Base-by-base conservation (phyloP, 2,329 filamentous ascomycete species). In the Monosporascus sp. region DNA sequence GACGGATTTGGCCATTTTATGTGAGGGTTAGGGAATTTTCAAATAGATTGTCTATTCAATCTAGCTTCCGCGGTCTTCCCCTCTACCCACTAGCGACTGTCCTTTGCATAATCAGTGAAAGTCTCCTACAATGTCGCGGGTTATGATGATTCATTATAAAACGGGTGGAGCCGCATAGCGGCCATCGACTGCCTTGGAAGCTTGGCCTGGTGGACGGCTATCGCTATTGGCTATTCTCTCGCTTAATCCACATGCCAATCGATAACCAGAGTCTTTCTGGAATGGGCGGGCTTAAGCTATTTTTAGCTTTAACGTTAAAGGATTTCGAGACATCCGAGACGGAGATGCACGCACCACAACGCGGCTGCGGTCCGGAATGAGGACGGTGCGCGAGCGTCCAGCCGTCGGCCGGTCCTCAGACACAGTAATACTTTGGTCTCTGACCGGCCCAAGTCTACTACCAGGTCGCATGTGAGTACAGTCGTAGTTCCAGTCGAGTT, bases 221-320 rank as follows among this genome's bases (percentile, higher is more conserved):
- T 41, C 27, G 35, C 35, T 48, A 57, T 57, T 57, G 48, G 55
- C 38, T 51, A 9, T 36, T 3, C 17, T 18, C 39, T 51, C 52
- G 50, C 48, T 54, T 45, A 53, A 48, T 37, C 46, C 46, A 5
- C 46, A 38, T 15, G 43, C 39, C 17, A 35, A 35, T 9, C 5
- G 14, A 20, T 31, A 39, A 48, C 24, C 35, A 2, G 24, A 17
- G 45, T 24, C 51, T 27, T 20, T 11, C 7, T 46, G 24, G 7
- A 31, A 22, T 22, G 22, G 25, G 24, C 27, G n/a, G 43, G 7
- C 15, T 46, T 5, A 25, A 27, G 41, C 41, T 45, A 45, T 45
- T 45, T 25, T 45, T 17, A 14, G 41, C 18, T 1, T 22, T 11
- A 8, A 17, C n/a, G n/a, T n/a, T n/a, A n/a, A n/a, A n/a, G 7